A percentile compares a stretch with the other conserved stretches of the same genome.
These are phyloP conservation scores for Cystofilobasidium capitatum DNA, from an alignment of 768 basidiomycete species.

Conservation along the genomic window DNA sequence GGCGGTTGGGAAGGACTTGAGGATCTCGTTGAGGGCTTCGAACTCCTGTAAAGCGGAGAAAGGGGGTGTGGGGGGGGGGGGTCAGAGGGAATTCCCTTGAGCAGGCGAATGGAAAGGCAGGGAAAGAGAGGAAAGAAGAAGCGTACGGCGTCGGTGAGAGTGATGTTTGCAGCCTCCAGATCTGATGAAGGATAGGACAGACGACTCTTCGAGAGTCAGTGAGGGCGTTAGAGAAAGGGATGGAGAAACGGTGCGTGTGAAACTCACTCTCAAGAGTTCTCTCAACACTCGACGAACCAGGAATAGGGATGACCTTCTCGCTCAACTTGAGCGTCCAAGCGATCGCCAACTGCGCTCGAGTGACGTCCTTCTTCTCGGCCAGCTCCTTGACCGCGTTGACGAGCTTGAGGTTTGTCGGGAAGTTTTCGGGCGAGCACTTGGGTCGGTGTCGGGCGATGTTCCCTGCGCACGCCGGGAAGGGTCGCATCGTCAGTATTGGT, in stretches of 20 bases:
- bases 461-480: slow-evolving; percentile 19
- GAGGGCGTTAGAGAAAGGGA: too few relatives aligned
- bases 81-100: background rate
- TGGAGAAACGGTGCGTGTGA: background rate
- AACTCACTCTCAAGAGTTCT: slow-evolving; percentile 14
- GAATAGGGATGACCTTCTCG: slow-evolving; percentile 46
- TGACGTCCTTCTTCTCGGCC: slow-evolving; percentile 44
- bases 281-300: slow-evolving; percentile 35
- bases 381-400: slow-evolving; percentile 35
- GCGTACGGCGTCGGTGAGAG: background rate
- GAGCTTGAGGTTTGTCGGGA: slow-evolving; percentile 29
- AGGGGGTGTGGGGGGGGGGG: background rate
- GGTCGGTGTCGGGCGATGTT: slow-evolving; percentile 7
- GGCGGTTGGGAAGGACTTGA: slow-evolving; percentile 5
- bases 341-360: slow-evolving; percentile 47
- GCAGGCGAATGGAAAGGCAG: background rate
- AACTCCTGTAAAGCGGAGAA: background rate
- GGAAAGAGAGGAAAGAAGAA: background rate
- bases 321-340: slow-evolving; percentile 49
- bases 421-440: slow-evolving; percentile 2
- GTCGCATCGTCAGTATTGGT: background rate
- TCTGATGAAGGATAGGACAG: too few relatives aligned
- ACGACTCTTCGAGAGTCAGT: too few relatives aligned
- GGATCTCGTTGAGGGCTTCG: slow-evolving; percentile 4
- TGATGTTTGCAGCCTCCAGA: background rate